Evolutionary conservation across 495 filamentous ascomycete species (phyloP), one percentile per base, ranked within the genome.

Genomic region (Lophiostoma macrostomum): DNA sequence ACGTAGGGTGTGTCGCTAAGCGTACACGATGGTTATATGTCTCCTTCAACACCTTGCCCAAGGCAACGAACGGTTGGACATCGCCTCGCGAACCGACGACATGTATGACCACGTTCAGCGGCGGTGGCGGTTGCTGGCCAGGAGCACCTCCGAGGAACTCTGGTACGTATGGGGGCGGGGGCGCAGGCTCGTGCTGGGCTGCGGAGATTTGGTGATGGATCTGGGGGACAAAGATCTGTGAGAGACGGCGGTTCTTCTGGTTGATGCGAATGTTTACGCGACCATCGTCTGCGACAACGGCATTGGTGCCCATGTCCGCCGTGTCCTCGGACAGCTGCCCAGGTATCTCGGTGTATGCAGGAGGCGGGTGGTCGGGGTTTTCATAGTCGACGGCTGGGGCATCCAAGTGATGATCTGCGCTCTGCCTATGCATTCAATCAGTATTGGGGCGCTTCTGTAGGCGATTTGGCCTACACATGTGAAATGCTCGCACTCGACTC

Each of bases 191-290:
- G 3, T 71, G 53, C 0, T 68, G 65, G 16, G 74, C 45, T 12
- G 36, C 38, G 7, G 73, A 68, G 23, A 85, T 66, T 51, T 87
- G 84, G 42, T 72, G 76, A 41, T 77, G 71, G 38, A 90, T 66
- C 30, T 84, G 79, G 0, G 87, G 85, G 0, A 75, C 79, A 14
- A 90, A 70, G 24, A 93, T 69, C 25, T 80, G 75, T 7, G 85
- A 80, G 0, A 95, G 63, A 28, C 78, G 74, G 22, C 76, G 67
- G 52, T 78, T 79, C 60, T 80, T 81, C 58, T 87, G 76, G 54
- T 81, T 79, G 65, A 90, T 85, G 50, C 83, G 81, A 69, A 91
- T 89, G 57, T 88, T 78, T 54, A 90, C 74, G 27, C 86, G 82
- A 13, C 85, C 86, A 68, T 87, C 84, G 56, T 77, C 80, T 75